A percentile compares a stretch with the other conserved stretches of the same genome.
These are phyloP conservation scores for Mesotaenium endlicherianum DNA, from an alignment of 139 green algal species.

Conservation along the genomic window DNA sequence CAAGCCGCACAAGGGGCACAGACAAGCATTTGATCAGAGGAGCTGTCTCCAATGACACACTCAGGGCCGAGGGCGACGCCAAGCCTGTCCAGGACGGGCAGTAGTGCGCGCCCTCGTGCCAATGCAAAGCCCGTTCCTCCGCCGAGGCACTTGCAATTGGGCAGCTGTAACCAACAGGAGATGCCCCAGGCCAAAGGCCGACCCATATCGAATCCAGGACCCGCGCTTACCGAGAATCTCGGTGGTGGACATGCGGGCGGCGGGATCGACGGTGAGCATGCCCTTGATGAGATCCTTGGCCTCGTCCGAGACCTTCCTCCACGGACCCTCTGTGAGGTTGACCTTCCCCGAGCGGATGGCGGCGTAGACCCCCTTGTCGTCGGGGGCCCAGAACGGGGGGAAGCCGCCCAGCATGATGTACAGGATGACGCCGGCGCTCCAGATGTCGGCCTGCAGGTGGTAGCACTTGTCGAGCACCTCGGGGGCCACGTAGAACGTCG, in stretches of 20 bases:
- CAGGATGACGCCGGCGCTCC: no score
- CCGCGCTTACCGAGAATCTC: neutral
- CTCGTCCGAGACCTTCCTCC: constrained; percentile 43
- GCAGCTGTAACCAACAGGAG: no score
- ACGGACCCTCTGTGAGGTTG: constrained; percentile 3
- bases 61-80: no score
- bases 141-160: no score
- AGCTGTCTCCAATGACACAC: no score
- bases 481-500: constrained; percentile 91
- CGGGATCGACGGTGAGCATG: constrained; percentile 38
- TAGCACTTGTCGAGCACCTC: constrained; percentile 78
- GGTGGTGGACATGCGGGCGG: neutral
- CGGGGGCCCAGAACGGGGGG: constrained; percentile 82
- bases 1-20: no score
- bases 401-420: constrained; percentile 88
- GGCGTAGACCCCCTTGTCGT: constrained; percentile 20
- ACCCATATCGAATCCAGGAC: no score
- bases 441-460: constrained; percentile 83
- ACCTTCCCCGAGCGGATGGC: constrained; percentile 30
- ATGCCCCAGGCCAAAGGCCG: no score
- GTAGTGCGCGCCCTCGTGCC: no score
- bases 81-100: no score
- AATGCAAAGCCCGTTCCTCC: no score
- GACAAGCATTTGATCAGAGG: no score
- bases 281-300: constrained; percentile 48